Conservation (phyloP, 208 protist genomes). For the Phytomonas sp. region DNA sequence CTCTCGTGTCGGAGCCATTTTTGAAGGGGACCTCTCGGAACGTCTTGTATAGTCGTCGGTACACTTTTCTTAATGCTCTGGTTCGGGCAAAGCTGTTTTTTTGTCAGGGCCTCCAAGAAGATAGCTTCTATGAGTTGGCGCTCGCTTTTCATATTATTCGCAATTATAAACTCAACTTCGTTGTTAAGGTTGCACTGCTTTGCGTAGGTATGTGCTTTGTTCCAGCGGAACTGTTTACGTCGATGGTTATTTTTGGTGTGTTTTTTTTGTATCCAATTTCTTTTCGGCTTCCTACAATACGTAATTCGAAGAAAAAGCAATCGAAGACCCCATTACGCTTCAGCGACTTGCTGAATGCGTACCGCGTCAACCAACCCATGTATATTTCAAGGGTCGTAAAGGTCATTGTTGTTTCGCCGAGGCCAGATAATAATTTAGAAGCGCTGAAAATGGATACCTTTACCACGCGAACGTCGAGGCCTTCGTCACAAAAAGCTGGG, state of each 20-base stretch:
- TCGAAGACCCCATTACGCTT: background rate
- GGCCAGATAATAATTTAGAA: background rate
- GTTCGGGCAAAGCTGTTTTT: constrained; percentile 71
- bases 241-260: constrained; percentile 23
- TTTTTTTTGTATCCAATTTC: constrained; percentile 47
- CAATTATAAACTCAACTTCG: constrained; percentile 21
- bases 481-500: background rate
- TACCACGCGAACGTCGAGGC: background rate
- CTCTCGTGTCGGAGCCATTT: constrained; percentile 19
- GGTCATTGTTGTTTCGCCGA: constrained; percentile 14
- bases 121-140: constrained; percentile 74
- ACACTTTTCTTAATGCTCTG: constrained; percentile 64
- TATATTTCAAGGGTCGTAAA: constrained; percentile 19
- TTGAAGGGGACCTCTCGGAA: constrained; percentile 18
- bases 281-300: constrained; percentile 25
- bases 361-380: constrained; percentile 16
- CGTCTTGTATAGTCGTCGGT: constrained; percentile 63
- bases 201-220: constrained; percentile 24
- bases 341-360: background rate
- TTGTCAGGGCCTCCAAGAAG: constrained; percentile 58
- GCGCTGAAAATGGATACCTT: background rate
- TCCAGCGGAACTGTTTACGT: constrained; percentile 35
- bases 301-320: constrained; percentile 18
- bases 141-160: constrained; percentile 43
- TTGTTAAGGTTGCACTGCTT: constrained; percentile 14